Conservation (phyloP, 2,329 filamentous ascomycete species). For the Microascus cirrosus region DNA sequence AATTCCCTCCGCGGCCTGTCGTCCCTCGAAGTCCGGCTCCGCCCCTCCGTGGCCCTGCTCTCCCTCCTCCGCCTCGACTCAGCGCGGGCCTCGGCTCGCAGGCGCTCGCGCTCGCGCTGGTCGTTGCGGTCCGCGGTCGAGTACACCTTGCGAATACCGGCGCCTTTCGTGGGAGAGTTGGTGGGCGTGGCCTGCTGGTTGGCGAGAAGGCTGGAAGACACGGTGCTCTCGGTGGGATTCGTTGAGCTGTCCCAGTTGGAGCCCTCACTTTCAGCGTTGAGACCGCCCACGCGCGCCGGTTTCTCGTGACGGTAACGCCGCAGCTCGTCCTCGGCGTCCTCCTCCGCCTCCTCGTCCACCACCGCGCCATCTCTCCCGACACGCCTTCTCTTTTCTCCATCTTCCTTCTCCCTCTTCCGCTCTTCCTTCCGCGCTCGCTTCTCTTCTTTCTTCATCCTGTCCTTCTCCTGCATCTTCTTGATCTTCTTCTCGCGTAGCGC, state of each 20-base stretch:
- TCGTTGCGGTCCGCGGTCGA: constrained; percentile 44
- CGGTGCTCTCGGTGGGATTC: constrained; percentile 55
- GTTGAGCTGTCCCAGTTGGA: constrained; percentile 66
- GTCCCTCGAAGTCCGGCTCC: neutral
- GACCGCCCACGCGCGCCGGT: constrained; percentile 73
- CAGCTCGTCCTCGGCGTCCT: constrained; percentile 55
- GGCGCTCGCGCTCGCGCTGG: constrained; percentile 26
- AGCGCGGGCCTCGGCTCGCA: constrained; percentile 45
- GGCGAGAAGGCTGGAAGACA: constrained; percentile 46
- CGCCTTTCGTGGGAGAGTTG: constrained; percentile 32
- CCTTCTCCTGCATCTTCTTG: constrained; percentile 21
- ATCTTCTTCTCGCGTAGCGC: constrained; percentile 36
- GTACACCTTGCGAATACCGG: constrained; percentile 50
- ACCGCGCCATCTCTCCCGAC: constrained; percentile 45
- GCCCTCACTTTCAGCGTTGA: constrained; percentile 75
- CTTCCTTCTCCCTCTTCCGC: constrained; percentile 20
- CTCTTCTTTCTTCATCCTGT: constrained; percentile 24
- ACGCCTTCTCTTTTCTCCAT: constrained; percentile 21
- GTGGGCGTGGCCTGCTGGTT: constrained; percentile 47
- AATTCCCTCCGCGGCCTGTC: constrained; percentile 28
- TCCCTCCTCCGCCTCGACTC: constrained; percentile 21
- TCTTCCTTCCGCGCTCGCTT: constrained; percentile 16
- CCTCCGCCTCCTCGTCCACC: constrained; percentile 54
- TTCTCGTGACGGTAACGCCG: constrained; percentile 79
- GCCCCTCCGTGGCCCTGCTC: neutral